A percentile compares a stretch with the other conserved stretches of the same genome.
These are phyloP conservation scores for Fragilariopsis cylindrus DNA, from an alignment of 108 stramenopile genomes.

Conservation along the genomic window DNA sequence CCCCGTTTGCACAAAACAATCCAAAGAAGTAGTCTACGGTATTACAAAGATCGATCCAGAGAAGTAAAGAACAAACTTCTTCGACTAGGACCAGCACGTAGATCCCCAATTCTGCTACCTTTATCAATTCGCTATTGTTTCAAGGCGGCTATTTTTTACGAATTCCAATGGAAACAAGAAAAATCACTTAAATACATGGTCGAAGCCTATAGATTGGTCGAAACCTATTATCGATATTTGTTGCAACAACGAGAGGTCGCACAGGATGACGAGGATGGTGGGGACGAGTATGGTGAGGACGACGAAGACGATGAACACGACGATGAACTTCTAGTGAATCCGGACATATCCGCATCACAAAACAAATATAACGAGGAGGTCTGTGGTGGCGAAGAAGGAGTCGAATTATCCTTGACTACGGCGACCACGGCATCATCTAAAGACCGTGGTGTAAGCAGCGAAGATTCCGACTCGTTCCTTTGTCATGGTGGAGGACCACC, in stretches of 20 bases:
- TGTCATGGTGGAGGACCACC: not conserved
- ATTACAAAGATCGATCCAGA: conserved; percentile 45
- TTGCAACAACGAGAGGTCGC: conserved; percentile 23
- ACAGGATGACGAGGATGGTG: not conserved
- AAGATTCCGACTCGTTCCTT: not conserved
- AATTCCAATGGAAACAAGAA: conserved; percentile 55
- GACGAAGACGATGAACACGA: not conserved
- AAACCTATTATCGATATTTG: conserved; percentile 49
- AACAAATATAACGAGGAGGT: not conserved
- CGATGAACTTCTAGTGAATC: not conserved
- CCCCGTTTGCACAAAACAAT: conserved; percentile 37
- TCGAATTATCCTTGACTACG: conserved; percentile 39
- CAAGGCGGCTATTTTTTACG: conserved; percentile 67
- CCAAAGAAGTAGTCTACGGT: conserved; percentile 38
- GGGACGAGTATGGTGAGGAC: not conserved
- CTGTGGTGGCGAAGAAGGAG: conserved; percentile 34
- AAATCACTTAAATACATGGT: conserved; percentile 49
- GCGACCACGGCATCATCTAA: not conserved
- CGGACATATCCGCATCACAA: conserved; percentile 4
- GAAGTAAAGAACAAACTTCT: conserved; percentile 46
- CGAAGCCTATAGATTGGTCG: conserved; percentile 51
- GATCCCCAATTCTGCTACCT: conserved; percentile 43
- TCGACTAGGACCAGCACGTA: conserved; percentile 19
- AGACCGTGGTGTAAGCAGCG: not conserved
- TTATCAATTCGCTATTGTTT: conserved; percentile 62